phyloP scores from a whole-genome alignment of 495 filamentous ascomycete genomes.

The Clohesyomyces aquaticus region DNA sequence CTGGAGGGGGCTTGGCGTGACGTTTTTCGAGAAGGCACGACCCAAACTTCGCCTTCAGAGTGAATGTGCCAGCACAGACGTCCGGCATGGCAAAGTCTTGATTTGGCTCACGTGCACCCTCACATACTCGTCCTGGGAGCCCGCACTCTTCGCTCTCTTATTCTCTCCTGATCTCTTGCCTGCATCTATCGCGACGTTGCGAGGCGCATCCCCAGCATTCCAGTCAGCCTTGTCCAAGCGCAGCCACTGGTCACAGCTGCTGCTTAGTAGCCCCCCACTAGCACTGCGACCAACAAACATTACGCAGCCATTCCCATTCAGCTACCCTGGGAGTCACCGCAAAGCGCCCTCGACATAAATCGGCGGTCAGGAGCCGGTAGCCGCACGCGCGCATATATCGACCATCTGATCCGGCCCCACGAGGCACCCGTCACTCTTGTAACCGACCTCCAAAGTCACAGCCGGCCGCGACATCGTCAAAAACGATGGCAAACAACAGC shows the following conservation, averaged over 20 bases:
- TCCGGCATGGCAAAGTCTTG: neutral
- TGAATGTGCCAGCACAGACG: conserved; percentile 6
- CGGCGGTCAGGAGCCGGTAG: conserved; percentile 12
- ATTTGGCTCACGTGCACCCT: neutral
- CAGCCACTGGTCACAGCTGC: neutral
- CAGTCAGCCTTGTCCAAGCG: conserved; percentile 1
- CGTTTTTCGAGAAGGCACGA: neutral
- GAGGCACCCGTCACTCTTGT: neutral
- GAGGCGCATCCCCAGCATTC: neutral
- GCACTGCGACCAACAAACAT: conserved; percentile 10
- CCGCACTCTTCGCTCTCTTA: neutral
- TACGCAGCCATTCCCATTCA: conserved; percentile 13
- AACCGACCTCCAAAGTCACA: conserved; percentile 9
- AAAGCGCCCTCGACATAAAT: neutral
- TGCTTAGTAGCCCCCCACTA: conserved; percentile 2
- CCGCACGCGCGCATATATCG: conserved; percentile 7
- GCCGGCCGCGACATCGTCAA: conserved; percentile 1
- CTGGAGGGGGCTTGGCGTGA: conserved; percentile 6
- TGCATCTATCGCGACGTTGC: neutral
- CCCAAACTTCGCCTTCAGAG: conserved; percentile 16
- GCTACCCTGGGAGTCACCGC: neutral
- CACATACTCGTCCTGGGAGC: neutral
- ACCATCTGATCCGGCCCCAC: conserved; percentile 13
- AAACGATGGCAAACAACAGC: conserved; percentile 35
- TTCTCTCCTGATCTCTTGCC: neutral